Evolutionary conservation across 768 basidiomycete genomes (phyloP), one percentile per base, ranked within the genome.

Genomic region (Cyclocybe cylindracea): DNA sequence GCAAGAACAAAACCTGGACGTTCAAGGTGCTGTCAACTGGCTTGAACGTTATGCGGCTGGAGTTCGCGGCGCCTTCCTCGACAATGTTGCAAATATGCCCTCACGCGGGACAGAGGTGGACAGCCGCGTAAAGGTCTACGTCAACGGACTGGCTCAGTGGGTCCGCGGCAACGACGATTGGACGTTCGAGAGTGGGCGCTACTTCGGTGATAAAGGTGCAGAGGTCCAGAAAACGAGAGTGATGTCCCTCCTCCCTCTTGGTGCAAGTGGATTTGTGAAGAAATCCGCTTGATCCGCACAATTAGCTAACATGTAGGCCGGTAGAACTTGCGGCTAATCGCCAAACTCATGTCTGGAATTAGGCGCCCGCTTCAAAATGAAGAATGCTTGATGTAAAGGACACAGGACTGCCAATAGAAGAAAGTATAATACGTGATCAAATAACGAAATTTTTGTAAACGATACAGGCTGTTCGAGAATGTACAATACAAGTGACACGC

Each of bases 131-230:
- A 46, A 49, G 3, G 51, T 53, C 33, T 84, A 81, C 48, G 65
- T 78, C 37, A 63, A 72, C 46, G 76, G 78, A 0, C 65, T 84
- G 50, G 82, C 75, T 38, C 71, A 77, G 42, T 84, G 80, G 76
- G 74, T 82, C 1, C 69, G 77, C 5, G 82, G 74, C 2, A 75
- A 75, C 50, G 69, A 79, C 19, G 65, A 61, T 6, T 84, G 83
- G 83, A 75, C 74, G 48, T 83, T 82, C 48, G 77, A 79, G 59
- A 66, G 70, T 13, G 62, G 66, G 41, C 61, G 78, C 39, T 79
- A 78, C 55, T 78, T 77, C 32, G 74, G 71, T 0, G 64, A 55
- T 4, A 56, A 63, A 5, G 59, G 59, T 0, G 7, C 48, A 9
- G 42, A 58, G 34, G 45, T 60, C 9, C 54, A 60, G 44, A 46